A percentile compares a stretch with the other conserved stretches of the same genome.
Evolutionary conservation across 345 rosid species (phyloP).

Genomic region (Melastoma malabathricum): DNA sequence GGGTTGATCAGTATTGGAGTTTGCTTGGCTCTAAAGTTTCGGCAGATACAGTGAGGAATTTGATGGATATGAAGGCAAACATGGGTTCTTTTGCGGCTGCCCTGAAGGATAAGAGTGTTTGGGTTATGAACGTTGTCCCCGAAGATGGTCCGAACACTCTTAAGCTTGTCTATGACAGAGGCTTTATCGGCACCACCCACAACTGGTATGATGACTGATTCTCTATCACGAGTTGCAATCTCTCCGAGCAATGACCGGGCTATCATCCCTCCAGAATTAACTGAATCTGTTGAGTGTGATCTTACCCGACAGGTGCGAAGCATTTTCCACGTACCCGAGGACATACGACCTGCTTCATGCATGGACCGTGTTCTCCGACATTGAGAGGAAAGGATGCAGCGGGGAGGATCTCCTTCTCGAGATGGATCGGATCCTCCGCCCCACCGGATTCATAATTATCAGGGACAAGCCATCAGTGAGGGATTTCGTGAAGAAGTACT

Average conservation of each 20-base stretch:
- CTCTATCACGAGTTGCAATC: too few species aligned
- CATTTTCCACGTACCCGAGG: conserved; percentile 82
- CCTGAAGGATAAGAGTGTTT: conserved; percentile 64
- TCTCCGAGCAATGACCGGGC: background rate
- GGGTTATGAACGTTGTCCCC: conserved; percentile 88
- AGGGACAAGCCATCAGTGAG: conserved; percentile 52
- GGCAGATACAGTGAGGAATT: conserved; percentile 57
- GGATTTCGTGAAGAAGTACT: conserved; percentile 53
- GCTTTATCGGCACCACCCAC: conserved; percentile 65
- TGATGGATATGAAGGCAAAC: conserved; percentile 98
- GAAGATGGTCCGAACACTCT: conserved; percentile 76
- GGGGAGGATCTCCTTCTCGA: conserved; percentile 67
- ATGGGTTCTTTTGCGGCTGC: conserved; percentile 93
- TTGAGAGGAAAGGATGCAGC: conserved; percentile 66
- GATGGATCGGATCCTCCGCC: conserved; percentile 93
- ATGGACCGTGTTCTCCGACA: conserved; percentile 53
- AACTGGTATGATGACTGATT: conserved; percentile 42
- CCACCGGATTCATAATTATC: conserved; percentile 62
- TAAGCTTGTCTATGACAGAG: conserved; percentile 74
- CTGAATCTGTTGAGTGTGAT: background rate
- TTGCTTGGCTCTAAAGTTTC: conserved; percentile 62
- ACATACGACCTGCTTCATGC: conserved; percentile 87
- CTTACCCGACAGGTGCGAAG: conserved; percentile 59
- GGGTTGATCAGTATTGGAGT: conserved; percentile 74
- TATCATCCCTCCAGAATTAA: background rate